phyloP scores from a whole-genome alignment of 2,329 filamentous ascomycete genomes.

The Helotiales sp. region DNA sequence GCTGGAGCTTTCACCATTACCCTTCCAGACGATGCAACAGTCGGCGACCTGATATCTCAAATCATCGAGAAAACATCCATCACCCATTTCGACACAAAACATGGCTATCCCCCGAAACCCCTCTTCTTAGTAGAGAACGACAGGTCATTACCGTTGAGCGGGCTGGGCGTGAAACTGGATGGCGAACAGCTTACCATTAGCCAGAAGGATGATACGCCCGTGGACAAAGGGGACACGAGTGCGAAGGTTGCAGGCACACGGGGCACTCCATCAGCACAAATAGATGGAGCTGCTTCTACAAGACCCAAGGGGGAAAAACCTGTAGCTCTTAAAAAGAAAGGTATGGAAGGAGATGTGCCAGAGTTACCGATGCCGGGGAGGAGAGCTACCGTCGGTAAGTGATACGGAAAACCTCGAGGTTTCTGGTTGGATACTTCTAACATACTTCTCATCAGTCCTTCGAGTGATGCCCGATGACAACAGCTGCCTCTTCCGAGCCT shows the following conservation, averaged over 20 bases:
- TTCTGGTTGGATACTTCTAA: constrained; percentile 23
- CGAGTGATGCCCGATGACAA: constrained; percentile 98
- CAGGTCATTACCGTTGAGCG: constrained; percentile 51
- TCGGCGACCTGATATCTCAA: constrained; percentile 62
- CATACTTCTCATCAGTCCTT: constrained; percentile 58
- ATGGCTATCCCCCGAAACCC: constrained; percentile 78
- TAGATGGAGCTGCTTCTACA: constrained; percentile 4
- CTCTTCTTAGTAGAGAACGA: constrained; percentile 63
- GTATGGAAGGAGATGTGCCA: constrained; percentile 42
- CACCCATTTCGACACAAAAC: constrained; percentile 75
- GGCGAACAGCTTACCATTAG: constrained; percentile 71
- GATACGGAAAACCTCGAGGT: constrained; percentile 41
- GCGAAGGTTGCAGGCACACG: not conserved
- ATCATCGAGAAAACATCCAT: constrained; percentile 70
- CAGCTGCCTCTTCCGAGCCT: constrained; percentile 89
- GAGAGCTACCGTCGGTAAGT: constrained; percentile 57
- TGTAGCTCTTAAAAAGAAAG: constrained; percentile 38
- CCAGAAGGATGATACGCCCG: constrained; percentile 25
- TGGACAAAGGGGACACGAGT: not conserved
- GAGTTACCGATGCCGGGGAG: constrained; percentile 52
- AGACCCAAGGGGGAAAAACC: constrained; percentile 16
- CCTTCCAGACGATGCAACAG: constrained; percentile 69
- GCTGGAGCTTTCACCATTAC: constrained; percentile 73
- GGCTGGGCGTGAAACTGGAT: constrained; percentile 65
- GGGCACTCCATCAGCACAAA: constrained; percentile 10